Conservation (phyloP, 2,329 filamentous ascomycete genomes). For the Madurella fahalii region DNA sequence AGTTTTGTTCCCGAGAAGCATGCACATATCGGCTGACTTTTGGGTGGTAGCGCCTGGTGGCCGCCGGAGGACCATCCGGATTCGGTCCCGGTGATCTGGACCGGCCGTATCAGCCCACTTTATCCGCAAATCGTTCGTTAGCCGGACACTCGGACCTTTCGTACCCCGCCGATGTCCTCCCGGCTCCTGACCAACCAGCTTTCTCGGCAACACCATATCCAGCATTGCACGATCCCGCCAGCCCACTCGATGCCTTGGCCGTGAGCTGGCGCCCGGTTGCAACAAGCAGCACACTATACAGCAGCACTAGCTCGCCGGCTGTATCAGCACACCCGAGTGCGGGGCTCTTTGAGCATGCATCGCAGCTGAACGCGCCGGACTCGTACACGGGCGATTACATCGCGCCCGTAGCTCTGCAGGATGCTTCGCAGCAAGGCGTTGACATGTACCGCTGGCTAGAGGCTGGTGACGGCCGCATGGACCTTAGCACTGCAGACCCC, state of each 20-base stretch:
- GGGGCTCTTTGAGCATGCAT: slow-evolving; percentile 1
- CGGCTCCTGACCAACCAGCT: background rate
- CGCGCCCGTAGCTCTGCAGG: slow-evolving; percentile 6
- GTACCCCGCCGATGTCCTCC: background rate
- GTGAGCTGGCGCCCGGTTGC: background rate
- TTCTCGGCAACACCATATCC: slow-evolving; percentile 1
- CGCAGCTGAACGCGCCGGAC: slow-evolving; percentile 5
- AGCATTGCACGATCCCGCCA: background rate
- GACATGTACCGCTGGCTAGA: slow-evolving; percentile 2
- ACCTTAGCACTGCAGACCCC: background rate
- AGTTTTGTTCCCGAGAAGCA: background rate
- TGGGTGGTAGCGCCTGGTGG: slow-evolving; percentile 5
- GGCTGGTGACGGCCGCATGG: slow-evolving; percentile 1
- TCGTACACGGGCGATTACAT: slow-evolving; percentile 8
- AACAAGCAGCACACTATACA: background rate
- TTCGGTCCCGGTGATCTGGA: slow-evolving; percentile 1
- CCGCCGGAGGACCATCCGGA: background rate
- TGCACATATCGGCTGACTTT: slow-evolving; percentile 14
- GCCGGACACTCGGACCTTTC: slow-evolving; percentile 1
- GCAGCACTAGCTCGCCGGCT: slow-evolving; percentile 6
- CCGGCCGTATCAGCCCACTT: slow-evolving; percentile 11
- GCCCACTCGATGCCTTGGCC: background rate
- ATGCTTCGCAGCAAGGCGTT: background rate
- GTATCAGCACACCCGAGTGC: slow-evolving; percentile 5
- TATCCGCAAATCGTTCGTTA: background rate